phyloP scores from a whole-genome alignment of 352 stramenopile genomes.

The Globisporangium mamillatum region DNA sequence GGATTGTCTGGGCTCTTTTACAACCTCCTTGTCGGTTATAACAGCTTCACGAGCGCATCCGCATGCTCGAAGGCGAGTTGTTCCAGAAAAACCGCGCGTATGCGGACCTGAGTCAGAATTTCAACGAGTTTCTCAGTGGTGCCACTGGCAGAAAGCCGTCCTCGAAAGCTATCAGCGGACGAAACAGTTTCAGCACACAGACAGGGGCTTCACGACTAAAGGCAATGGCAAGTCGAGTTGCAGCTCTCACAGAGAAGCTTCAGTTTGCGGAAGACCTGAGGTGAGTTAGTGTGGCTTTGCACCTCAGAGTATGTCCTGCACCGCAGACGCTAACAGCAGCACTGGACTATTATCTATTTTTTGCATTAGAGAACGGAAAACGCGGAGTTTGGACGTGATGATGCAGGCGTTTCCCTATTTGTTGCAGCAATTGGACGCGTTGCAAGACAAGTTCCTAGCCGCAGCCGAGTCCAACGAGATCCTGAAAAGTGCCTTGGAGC shows the following conservation, averaged over 20 bases:
- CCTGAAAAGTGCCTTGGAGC: conserved; percentile 40
- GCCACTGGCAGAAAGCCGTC: conserved; percentile 11
- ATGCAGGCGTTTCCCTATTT: conserved; percentile 40
- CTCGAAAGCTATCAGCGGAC: conserved; percentile 1
- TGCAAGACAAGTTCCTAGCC: conserved; percentile 45
- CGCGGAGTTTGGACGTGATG: conserved; percentile 36
- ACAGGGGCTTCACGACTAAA: conserved; percentile 4
- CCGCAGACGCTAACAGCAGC: neutral
- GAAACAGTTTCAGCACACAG: conserved; percentile 9
- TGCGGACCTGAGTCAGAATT: conserved; percentile 31
- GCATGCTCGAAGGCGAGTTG: conserved; percentile 41
- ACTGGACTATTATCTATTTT: neutral
- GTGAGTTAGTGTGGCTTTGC: conserved; percentile 16
- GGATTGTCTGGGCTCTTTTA: neutral
- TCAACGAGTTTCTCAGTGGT: conserved; percentile 25
- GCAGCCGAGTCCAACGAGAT: conserved; percentile 53
- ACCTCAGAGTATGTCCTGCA: neutral
- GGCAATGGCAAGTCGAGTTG: conserved; percentile 22
- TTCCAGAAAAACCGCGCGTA: conserved; percentile 31
- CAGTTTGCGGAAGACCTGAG: conserved; percentile 31
- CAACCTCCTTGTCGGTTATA: too few relatives aligned
- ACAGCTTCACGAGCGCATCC: conserved; percentile 39
- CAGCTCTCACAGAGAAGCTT: conserved; percentile 34
- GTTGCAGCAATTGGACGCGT: conserved; percentile 41
- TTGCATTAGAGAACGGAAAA: conserved; percentile 42